These are phyloP conservation scores for Isatis tinctoria DNA, from an alignment of 345 rosid species.

Conservation along the genomic window DNA sequence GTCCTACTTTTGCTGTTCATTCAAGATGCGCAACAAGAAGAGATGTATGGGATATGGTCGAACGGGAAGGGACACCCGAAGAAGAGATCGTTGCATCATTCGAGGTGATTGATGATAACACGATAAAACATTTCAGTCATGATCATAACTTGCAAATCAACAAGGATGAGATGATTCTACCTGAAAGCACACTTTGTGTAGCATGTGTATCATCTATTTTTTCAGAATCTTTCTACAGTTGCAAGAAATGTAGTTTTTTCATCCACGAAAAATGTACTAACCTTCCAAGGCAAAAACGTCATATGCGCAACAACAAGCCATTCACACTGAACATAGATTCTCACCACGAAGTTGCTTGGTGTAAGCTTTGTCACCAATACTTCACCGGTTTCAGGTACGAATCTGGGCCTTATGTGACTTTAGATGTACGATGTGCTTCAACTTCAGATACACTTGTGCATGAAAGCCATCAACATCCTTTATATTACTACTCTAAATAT, in stretches of 20 bases:
- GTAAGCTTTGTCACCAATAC: no score
- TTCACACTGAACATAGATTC: no score
- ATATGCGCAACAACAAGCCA: background rate
- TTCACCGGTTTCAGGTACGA: background rate
- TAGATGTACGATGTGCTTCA: slow-evolving; percentile 10
- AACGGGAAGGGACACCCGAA: background rate
- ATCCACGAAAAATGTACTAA: slow-evolving; percentile 18
- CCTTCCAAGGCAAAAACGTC: background rate
- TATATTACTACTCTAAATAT: no score
- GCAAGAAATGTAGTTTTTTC: background rate
- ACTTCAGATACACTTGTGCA: background rate
- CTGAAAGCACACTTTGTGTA: background rate
- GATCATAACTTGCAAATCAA: background rate
- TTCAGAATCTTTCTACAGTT: background rate
- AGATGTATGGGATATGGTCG: background rate
- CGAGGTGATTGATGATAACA: background rate
- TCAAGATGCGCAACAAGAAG: background rate
- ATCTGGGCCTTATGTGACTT: background rate
- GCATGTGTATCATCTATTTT: slow-evolving; percentile 1
- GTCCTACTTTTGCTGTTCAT: background rate
- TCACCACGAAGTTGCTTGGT: no score
- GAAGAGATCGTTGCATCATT: background rate
- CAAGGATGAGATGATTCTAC: background rate
- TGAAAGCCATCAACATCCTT: slow-evolving; percentile 12
- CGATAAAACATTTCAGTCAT: slow-evolving; percentile 11